Conservation (phyloP, 345 rosid genomes). For the Arabis alpina region DNA sequence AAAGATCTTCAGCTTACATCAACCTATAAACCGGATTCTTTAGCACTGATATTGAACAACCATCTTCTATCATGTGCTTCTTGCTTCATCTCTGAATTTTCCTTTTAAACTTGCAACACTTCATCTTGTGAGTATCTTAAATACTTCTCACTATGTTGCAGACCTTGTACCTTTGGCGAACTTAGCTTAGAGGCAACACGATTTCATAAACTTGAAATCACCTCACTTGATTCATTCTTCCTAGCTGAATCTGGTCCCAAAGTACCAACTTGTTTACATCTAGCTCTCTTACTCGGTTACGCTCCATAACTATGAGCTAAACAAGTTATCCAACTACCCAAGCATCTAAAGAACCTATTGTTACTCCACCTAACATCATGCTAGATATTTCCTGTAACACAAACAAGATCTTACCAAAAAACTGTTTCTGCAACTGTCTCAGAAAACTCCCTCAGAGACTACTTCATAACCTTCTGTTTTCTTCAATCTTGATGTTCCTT, state of each 20-base stretch:
- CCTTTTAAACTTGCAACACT: neutral
- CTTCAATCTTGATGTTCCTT: too few species aligned
- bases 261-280: neutral
- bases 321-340: neutral
- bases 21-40: neutral
- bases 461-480: too few species aligned
- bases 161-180: too few species aligned
- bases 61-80: neutral
- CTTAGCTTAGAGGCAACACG: neutral
- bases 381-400: too few species aligned
- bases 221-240: neutral
- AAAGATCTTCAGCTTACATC: neutral
- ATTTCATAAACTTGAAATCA: conserved; percentile 17
- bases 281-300: neutral
- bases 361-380: too few species aligned
- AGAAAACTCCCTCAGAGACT: too few species aligned
- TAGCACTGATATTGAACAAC: neutral
- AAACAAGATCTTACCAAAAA: too few species aligned
- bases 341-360: too few species aligned
- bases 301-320: neutral
- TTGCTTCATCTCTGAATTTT: neutral
- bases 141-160: too few species aligned
- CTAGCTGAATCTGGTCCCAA: neutral
- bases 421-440: too few species aligned
- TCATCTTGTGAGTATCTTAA: neutral